Conservation (phyloP, 768 basidiomycete genomes). For the Macrolepiota albuminosa region DNA sequence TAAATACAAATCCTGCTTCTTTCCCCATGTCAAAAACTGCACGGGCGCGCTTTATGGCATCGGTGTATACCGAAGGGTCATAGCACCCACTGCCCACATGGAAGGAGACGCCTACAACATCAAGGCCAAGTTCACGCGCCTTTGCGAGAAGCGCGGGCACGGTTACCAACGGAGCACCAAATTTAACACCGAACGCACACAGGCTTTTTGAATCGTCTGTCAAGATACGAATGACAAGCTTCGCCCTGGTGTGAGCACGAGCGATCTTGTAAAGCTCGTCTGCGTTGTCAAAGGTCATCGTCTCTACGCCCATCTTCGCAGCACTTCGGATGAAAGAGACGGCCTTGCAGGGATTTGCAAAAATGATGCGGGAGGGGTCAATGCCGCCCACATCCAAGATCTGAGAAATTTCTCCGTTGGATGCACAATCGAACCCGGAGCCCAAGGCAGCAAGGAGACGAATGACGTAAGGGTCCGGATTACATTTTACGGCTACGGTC, state of each 20-base stretch:
- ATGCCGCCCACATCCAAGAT: conserved; percentile 74
- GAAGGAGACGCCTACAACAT: conserved; percentile 95
- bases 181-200: conserved; percentile 92
- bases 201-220: conserved; percentile 97
- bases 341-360: conserved; percentile 99
- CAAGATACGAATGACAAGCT: conserved; percentile 89
- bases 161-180: conserved; percentile 82
- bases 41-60: conserved; percentile 82
- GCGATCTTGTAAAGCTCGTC: conserved; percentile 96
- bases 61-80: conserved; percentile 84
- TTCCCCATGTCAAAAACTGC: conserved; percentile 84
- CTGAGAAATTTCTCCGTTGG: conserved; percentile 84
- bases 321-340: conserved; percentile 88
- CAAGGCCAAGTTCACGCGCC: conserved; percentile 72
- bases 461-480: conserved; percentile 93
- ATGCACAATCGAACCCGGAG: conserved; percentile 96
- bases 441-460: conserved; percentile 88
- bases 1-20: conserved; percentile 77
- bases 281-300: conserved; percentile 98
- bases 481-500: conserved; percentile 87
- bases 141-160: conserved; percentile 78
- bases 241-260: conserved; percentile 71
- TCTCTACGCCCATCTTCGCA: conserved; percentile 71
- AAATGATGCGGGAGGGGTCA: conserved; percentile 81
- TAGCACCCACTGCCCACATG: conserved; percentile 98